Percentiles rank a stretch among this genome's conserved stretches.
Conservation (phyloP, 2,329 filamentous ascomycete species). For the Zymoseptoria tritici region DNA sequence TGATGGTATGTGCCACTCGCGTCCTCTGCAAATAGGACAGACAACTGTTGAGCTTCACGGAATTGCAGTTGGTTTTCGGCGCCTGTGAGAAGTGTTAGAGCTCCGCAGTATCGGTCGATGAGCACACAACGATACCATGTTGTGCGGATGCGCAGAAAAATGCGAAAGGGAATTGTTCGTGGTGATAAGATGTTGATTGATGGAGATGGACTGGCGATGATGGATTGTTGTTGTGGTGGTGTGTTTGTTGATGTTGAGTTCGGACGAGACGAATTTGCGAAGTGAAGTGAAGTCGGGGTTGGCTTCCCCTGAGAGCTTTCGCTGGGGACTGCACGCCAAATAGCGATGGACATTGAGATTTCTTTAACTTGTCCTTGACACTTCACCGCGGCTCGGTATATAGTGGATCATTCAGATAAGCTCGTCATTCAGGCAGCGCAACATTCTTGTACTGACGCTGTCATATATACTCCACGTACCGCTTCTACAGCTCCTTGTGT, state of each 20-base stretch:
- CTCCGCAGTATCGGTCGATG: background rate
- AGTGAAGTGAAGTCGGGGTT: conserved; percentile 6
- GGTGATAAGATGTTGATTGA: background rate
- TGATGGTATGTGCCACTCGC: conserved; percentile 56
- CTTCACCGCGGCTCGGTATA: no score
- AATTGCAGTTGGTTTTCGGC: conserved; percentile 51
- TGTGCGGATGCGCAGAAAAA: background rate
- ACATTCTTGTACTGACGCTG: background rate
- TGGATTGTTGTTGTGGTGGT: background rate
- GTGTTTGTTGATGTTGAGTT: background rate
- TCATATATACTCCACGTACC: background rate
- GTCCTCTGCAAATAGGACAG: conserved; percentile 54
- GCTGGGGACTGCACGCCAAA: no score
- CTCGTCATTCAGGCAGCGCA: no score
- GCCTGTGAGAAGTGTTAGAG: conserved; percentile 27
- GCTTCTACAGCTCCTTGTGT: conserved; percentile 18
- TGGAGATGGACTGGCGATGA: background rate
- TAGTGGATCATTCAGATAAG: no score
- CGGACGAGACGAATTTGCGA: background rate
- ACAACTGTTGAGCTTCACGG: conserved; percentile 52
- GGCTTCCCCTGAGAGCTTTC: background rate
- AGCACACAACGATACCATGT: background rate
- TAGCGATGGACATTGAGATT: no score
- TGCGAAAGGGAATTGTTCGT: background rate
- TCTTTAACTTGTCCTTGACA: no score